These are phyloP conservation scores for Botrytis sinoallii DNA, from an alignment of 2,329 filamentous ascomycete genomes.

Conservation along the genomic window DNA sequence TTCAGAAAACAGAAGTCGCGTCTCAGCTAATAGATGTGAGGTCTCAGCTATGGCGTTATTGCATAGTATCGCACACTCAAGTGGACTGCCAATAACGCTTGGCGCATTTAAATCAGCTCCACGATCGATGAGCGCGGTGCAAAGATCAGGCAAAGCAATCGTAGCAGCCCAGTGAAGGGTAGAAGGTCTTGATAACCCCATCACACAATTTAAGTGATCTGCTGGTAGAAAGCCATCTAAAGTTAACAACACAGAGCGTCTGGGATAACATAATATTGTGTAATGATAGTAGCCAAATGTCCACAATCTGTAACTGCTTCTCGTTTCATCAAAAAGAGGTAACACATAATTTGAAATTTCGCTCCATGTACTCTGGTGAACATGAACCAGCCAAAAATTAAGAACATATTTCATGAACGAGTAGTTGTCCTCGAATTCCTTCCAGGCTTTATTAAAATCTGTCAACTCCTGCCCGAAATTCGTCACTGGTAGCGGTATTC, in stretches of 20 bases:
- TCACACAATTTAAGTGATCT: neutral
- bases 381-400: accelerated
- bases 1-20: accelerated
- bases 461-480: too few relatives aligned
- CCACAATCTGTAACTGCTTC: neutral
- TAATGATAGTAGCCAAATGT: neutral
- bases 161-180: slow-evolving; percentile 8
- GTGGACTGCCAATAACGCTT: neutral
- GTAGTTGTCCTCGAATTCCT: neutral
- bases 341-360: neutral
- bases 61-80: neutral
- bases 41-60: neutral
- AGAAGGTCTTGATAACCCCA: neutral
- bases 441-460: neutral
- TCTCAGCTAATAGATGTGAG: accelerated
- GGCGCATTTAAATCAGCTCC: neutral
- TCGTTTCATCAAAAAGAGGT: neutral
- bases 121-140: neutral
- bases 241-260: too few relatives aligned
- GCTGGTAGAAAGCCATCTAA: too few relatives aligned
- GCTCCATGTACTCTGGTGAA: neutral
- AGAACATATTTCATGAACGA: neutral
- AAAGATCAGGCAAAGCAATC: neutral
- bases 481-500: neutral
- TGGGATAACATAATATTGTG: accelerated